Conservation (phyloP, 768 basidiomycete genomes). For the Psilocybe azurescens region DNA sequence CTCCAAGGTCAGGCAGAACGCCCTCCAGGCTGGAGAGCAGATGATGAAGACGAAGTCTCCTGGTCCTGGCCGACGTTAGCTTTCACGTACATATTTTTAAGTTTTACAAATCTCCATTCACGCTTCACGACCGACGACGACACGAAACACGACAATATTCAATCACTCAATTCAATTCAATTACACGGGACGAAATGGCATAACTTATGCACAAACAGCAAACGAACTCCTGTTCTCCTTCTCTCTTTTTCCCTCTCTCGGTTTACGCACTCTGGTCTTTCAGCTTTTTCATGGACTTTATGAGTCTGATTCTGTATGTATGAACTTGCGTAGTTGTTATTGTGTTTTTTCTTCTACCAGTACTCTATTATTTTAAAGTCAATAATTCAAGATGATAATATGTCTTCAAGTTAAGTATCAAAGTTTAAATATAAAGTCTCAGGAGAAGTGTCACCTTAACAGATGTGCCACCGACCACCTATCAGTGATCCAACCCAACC, state of each 20-base stretch:
- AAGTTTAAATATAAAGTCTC: too few relatives aligned
- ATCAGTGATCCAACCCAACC: too few relatives aligned
- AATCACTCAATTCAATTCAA: neutral
- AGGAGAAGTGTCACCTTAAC: too few relatives aligned
- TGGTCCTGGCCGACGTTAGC: constrained; percentile 23
- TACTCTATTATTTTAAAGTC: neutral
- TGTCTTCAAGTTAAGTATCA: too few relatives aligned
- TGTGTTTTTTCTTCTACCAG: neutral
- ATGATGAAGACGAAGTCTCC: constrained; percentile 31
- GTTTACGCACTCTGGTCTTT: neutral
- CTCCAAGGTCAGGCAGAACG: constrained; percentile 44
- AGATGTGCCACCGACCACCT: too few relatives aligned
- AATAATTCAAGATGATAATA: neutral
- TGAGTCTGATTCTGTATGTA: neutral
- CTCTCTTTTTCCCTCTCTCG: neutral
- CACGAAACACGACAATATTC: neutral
- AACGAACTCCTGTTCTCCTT: neutral
- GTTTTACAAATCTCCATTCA: neutral
- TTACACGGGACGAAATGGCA: neutral
- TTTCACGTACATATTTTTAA: neutral
- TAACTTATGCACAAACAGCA: constrained; percentile 13
- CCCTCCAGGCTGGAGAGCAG: constrained; percentile 35
- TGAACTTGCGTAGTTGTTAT: neutral
- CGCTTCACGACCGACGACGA: constrained; percentile 4
- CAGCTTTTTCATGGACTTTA: neutral